Conservation (phyloP, 441 rosid genomes). For the Corymbia citriodora region DNA sequence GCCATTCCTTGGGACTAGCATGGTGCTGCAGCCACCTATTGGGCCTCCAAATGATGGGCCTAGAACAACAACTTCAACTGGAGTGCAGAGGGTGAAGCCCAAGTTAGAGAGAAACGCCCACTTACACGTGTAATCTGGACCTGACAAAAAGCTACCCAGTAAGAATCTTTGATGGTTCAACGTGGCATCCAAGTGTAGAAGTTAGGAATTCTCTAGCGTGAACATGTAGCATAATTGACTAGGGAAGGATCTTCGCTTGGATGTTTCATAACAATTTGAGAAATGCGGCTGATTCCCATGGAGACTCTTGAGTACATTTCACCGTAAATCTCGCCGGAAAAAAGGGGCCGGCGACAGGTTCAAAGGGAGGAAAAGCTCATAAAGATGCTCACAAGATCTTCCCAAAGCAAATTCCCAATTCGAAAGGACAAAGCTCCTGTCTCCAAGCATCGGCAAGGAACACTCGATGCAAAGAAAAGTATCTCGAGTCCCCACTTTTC, state of each 20-base stretch:
- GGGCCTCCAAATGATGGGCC: neutral
- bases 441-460: neutral
- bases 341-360: neutral
- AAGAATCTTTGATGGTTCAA: neutral
- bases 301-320: neutral
- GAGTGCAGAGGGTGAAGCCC: neutral
- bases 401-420: neutral
- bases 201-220: neutral
- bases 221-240: neutral
- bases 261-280: neutral
- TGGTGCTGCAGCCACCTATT: neutral
- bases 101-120: neutral
- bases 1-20: neutral
- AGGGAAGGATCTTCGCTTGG: neutral
- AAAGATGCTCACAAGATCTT: neutral
- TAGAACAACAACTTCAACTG: neutral
- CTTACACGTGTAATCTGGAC: neutral
- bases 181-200: neutral
- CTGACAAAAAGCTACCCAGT: neutral
- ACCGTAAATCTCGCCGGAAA: neutral
- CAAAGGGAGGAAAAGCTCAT: neutral
- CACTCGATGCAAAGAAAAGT: conserved; percentile 45
- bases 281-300: neutral
- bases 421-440: neutral
- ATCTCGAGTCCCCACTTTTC: conserved; percentile 28